These are phyloP conservation scores for Penicillium pulvis DNA, from an alignment of 495 filamentous ascomycete species.

Conservation along the genomic window DNA sequence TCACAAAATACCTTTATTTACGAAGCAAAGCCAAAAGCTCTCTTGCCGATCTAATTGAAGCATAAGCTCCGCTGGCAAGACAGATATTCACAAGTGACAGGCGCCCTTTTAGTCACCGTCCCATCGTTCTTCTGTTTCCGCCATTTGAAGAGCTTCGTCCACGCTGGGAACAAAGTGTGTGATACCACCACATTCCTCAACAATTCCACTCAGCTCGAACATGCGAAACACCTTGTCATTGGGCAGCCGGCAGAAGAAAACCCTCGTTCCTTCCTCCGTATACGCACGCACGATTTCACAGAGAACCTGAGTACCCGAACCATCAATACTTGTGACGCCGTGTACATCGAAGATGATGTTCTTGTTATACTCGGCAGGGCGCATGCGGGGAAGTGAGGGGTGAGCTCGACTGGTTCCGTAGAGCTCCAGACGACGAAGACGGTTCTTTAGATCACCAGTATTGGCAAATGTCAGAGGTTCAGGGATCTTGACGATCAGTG, in stretches of 20 bases:
- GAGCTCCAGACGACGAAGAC: constrained; percentile 79
- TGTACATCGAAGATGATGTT: constrained; percentile 98
- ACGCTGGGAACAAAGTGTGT: constrained; percentile 80
- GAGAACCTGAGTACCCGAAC: constrained; percentile 88
- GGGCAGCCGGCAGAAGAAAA: constrained; percentile 87
- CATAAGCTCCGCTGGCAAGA: not conserved
- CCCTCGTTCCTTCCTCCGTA: constrained; percentile 66
- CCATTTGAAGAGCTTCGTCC: constrained; percentile 77
- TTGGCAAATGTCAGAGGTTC: constrained; percentile 97
- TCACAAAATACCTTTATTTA: not conserved
- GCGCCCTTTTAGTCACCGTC: constrained; percentile 19
- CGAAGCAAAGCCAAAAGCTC: not conserved
- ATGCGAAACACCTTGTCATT: constrained; percentile 67
- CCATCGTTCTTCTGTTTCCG: constrained; percentile 61
- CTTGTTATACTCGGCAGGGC: constrained; percentile 70
- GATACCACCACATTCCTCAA: constrained; percentile 74
- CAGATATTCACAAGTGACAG: not conserved
- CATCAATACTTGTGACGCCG: constrained; percentile 89
- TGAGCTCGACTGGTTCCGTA: constrained; percentile 86
- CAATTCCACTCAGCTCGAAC: constrained; percentile 79
- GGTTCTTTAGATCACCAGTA: constrained; percentile 85
- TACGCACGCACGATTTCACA: constrained; percentile 85
- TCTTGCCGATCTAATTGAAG: not conserved
- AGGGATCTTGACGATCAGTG: constrained; percentile 94
- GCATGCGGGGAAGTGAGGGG: constrained; percentile 78